phyloP scores from a whole-genome alignment of 1,139 yeast genomes.

The Hyphopichia pseudoburtonii region DNA sequence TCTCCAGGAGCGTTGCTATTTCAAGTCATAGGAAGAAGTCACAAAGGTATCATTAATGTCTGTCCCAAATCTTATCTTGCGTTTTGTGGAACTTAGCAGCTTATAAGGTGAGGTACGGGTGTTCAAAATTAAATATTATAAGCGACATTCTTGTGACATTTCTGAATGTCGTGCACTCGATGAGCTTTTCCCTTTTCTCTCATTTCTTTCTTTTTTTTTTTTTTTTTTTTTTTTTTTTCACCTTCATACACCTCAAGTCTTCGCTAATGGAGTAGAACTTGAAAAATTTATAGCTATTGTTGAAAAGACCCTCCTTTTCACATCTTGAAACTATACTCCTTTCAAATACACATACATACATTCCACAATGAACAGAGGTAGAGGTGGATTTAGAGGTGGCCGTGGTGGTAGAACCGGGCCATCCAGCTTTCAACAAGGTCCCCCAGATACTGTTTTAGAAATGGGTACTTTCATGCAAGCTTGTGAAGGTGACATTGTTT shows the following conservation, averaged over 20 bases:
- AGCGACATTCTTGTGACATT: no score
- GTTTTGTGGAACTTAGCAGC: no score
- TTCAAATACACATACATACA: slow-evolving; percentile 8
- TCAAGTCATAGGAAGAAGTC: no score
- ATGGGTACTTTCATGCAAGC: slow-evolving; percentile 92
- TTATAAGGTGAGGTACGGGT: no score
- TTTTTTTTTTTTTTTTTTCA: no score
- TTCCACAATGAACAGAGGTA: slow-evolving; percentile 54
- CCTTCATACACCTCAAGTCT: no score
- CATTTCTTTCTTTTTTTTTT: background rate
- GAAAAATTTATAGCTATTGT: slow-evolving; percentile 15
- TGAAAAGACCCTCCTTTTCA: slow-evolving; percentile 1
- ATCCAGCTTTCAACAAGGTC: slow-evolving; percentile 66
- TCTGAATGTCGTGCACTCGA: slow-evolving; percentile 11
- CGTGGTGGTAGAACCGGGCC: slow-evolving; percentile 60
- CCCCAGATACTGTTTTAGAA: slow-evolving; percentile 92
- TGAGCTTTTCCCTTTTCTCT: slow-evolving; percentile 13
- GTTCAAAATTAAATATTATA: no score
- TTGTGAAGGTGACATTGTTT: slow-evolving; percentile 96
- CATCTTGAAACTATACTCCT: slow-evolving; percentile 1
- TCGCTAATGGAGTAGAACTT: slow-evolving; percentile 5
- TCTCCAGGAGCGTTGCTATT: no score
- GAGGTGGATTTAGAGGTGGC: slow-evolving; percentile 74
- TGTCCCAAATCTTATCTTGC: no score
- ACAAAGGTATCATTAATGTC: no score